These are phyloP conservation scores for Babesia gibsoni DNA, from an alignment of 169 alveolate species.

Conservation along the genomic window DNA sequence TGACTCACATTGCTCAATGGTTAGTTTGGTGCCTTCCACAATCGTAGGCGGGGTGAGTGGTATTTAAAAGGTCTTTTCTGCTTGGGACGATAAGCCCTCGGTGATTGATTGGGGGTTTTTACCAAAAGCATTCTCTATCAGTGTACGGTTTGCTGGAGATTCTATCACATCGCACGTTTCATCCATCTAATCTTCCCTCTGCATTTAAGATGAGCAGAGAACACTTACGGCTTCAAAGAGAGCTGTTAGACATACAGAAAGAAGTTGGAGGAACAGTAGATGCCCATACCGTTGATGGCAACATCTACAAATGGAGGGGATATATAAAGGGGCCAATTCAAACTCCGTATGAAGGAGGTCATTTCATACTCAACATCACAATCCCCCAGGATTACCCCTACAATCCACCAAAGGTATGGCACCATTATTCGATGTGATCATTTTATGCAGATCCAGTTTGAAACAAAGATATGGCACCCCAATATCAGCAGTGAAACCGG, in stretches of 20 bases:
- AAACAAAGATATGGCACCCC: slow-evolving; percentile 96
- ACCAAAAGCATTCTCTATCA: too few relatives aligned
- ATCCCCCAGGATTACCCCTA: slow-evolving; percentile 95
- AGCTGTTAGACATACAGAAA: slow-evolving; percentile 69
- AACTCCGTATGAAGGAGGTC: slow-evolving; percentile 93
- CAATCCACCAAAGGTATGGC: slow-evolving; percentile 73
- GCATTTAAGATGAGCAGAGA: slow-evolving; percentile 45
- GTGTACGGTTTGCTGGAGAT: too few relatives aligned
- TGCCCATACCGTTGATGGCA: slow-evolving; percentile 80
- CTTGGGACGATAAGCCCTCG: too few relatives aligned
- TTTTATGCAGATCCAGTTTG: slow-evolving; percentile 86
- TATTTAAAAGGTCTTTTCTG: too few relatives aligned
- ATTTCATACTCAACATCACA: slow-evolving; percentile 84
- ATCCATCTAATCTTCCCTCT: too few relatives aligned
- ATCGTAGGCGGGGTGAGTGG: too few relatives aligned
- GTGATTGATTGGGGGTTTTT: too few relatives aligned
- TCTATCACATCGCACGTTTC: too few relatives aligned
- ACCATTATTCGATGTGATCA: neutral
- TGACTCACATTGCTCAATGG: too few relatives aligned
- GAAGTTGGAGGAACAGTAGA: slow-evolving; percentile 67
- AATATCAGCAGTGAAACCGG: slow-evolving; percentile 92
- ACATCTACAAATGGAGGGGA: slow-evolving; percentile 87
- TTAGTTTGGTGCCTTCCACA: too few relatives aligned
- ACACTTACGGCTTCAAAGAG: slow-evolving; percentile 56
- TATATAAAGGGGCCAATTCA: slow-evolving; percentile 88